Evolutionary conservation across 1,139 yeast species (phyloP), one percentile per base, ranked within the genome.

Genomic region (Diutina mesorugosa): DNA sequence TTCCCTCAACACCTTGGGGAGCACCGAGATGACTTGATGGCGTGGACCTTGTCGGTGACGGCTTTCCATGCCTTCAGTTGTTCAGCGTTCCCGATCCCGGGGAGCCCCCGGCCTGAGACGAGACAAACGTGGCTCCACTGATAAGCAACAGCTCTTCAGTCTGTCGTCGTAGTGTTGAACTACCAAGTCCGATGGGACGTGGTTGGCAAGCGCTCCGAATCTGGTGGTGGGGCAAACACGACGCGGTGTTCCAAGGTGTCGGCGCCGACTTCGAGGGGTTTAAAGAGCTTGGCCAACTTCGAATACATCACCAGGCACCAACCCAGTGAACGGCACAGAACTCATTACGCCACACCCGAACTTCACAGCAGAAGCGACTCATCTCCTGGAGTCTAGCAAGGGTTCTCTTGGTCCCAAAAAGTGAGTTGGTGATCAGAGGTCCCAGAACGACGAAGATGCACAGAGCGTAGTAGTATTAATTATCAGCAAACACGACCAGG

Each of bases 271-370:
- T 57, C 56, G 46, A 57, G 45, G 28, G 59, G 56, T 18, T 45
- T 32, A 52, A 57, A n/a, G n/a, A n/a, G n/a, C n/a, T n/a, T n/a
- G 96, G 65, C 91, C 98, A 45, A 95, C 82, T 70, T 95, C 99
- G 67, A 85, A 88, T 0, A 90, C 82, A 69, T 93, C 99, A 55
- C 99, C 99, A 0, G 99, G 98, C 0, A 93, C 97, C 56, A 93
- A 76, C 56, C 89, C 95, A n/a, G 78, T 76, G 1, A 96, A 87
- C 51, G 80, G 78, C 1, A 87, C 76, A 93, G 68, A 89, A 93
- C 9, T 87, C 96, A 66, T 88, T 90, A 67, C 99, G 81, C 80
- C 95, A 84, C 1, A 89, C 97, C 65, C 98, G 80, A 1, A 91
- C 88, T 56, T 85, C 91, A 65, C 96, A 87, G 14, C 76, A 79